Percentiles rank a stretch among this genome's conserved stretches.
Evolutionary conservation across 345 rosid species (phyloP).

Genomic region (Salix caprea): DNA sequence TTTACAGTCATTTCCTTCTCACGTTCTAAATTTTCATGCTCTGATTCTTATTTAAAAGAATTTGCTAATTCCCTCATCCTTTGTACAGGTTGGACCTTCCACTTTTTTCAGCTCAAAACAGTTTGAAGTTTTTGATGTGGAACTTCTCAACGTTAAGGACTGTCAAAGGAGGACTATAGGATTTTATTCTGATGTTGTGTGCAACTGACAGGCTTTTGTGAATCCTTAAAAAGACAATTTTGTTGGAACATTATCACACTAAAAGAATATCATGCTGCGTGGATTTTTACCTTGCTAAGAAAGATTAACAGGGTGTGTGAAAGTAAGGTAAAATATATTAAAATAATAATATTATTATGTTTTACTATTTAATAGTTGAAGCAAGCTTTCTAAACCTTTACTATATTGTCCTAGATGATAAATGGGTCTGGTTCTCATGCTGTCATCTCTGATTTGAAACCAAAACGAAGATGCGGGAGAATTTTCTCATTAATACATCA

Average conservation of each 20-base stretch:
- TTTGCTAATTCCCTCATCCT: not conserved
- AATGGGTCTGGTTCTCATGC: not conserved
- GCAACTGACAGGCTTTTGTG: constrained; percentile 39
- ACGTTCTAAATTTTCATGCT: not conserved
- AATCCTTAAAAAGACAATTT: constrained; percentile 7
- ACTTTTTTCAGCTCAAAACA: constrained; percentile 96
- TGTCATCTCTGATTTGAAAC: not conserved
- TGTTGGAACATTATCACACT: not conserved
- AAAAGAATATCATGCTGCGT: not conserved
- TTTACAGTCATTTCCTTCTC: not conserved
- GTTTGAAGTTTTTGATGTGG: constrained; percentile 90
- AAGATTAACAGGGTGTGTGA: not conserved
- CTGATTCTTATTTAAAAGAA: not conserved
- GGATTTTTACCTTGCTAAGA: not conserved
- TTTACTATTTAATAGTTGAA: not conserved
- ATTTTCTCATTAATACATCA: not conserved
- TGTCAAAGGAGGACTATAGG: constrained; percentile 86
- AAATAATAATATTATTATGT: no score
- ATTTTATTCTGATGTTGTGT: constrained; percentile 89
- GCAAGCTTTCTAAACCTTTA: not conserved
- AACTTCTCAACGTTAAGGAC: constrained; percentile 62
- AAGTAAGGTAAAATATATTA: no score
- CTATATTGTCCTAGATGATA: not conserved
- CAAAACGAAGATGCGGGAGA: not conserved
- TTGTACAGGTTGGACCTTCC: constrained; percentile 80